phyloP scores from a whole-genome alignment of 257 asterid species.

The Solanum lycopersicoides region DNA sequence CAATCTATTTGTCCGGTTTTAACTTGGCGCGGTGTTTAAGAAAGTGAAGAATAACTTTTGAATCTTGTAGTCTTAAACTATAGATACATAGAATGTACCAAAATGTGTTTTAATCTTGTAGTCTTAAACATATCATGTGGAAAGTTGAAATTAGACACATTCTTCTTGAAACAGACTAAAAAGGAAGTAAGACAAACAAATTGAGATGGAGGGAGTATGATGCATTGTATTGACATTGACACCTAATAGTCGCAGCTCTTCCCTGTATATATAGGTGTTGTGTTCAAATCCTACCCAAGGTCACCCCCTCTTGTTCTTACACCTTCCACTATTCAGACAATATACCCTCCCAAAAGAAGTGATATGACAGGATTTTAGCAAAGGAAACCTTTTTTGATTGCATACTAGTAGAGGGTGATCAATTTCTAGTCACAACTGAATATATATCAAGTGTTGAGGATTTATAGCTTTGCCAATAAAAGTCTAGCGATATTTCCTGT shows the following conservation, averaged over 20 bases:
- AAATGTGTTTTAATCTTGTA: not conserved
- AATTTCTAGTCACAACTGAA: not conserved
- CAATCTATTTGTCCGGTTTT: not conserved
- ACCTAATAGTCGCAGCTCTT: not conserved
- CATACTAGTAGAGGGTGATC: not conserved
- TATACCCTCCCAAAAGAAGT: not conserved
- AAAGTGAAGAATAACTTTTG: not conserved
- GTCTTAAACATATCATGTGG: not conserved
- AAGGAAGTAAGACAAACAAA: not conserved
- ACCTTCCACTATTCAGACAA: not conserved
- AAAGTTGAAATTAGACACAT: not conserved
- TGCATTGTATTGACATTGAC: not conserved
- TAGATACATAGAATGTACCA: not conserved
- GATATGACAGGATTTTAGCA: not conserved
- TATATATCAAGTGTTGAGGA: not conserved
- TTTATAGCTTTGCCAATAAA: not conserved
- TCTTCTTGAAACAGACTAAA: not conserved
- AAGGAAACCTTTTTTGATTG: not conserved
- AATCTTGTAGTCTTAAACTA: not conserved
- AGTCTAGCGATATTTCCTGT: not conserved
- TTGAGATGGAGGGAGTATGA: not conserved
- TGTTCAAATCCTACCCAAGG: not conserved
- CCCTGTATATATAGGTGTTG: not conserved
- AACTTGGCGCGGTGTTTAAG: not conserved
- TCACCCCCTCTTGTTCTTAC: not conserved